A percentile compares a stretch with the other conserved stretches of the same genome.
Conservation (phyloP, 228 moss, liverwort and hornwort species). For the Sphagnum fallax region DNA sequence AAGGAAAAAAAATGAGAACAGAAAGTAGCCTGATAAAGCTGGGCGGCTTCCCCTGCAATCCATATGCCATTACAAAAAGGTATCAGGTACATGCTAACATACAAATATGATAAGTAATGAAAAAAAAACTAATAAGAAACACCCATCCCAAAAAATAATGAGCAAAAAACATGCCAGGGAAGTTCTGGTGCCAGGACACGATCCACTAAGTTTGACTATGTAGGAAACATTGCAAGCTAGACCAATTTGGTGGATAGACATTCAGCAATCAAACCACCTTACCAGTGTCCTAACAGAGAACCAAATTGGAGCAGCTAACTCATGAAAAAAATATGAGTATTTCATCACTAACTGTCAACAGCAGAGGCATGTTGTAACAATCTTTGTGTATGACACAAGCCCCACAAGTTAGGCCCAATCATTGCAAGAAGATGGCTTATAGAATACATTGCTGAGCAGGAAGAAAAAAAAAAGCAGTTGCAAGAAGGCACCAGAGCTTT, state of each 20-base stretch:
- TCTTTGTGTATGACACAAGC: too few species aligned
- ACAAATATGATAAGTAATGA: neutral
- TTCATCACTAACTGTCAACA: too few species aligned
- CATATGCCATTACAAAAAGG: neutral
- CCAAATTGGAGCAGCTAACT: too few species aligned
- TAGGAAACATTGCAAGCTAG: neutral
- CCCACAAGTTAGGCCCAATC: too few species aligned
- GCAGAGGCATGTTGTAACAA: too few species aligned
- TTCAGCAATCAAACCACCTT: too few species aligned
- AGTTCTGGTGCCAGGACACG: neutral
- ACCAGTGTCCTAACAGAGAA: too few species aligned
- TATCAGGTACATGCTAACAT: neutral
- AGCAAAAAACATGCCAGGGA: neutral
- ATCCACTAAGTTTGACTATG: neutral
- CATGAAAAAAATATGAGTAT: too few species aligned
- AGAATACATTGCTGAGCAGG: too few species aligned
- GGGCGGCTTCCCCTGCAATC: conserved; percentile 71
- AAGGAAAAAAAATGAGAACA: conserved; percentile 66
- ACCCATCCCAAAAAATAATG: neutral
- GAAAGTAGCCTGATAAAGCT: conserved; percentile 40
- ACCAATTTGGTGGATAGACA: neutral
- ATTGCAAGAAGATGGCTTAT: too few species aligned
- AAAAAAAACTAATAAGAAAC: neutral
- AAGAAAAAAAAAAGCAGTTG: too few species aligned
- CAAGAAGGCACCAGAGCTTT: too few species aligned